A percentile compares a stretch with the other conserved stretches of the same genome.
Conservation (phyloP, 1,284 basidiomycete genomes). For the Cutaneotrichosporon dermatis region DNA sequence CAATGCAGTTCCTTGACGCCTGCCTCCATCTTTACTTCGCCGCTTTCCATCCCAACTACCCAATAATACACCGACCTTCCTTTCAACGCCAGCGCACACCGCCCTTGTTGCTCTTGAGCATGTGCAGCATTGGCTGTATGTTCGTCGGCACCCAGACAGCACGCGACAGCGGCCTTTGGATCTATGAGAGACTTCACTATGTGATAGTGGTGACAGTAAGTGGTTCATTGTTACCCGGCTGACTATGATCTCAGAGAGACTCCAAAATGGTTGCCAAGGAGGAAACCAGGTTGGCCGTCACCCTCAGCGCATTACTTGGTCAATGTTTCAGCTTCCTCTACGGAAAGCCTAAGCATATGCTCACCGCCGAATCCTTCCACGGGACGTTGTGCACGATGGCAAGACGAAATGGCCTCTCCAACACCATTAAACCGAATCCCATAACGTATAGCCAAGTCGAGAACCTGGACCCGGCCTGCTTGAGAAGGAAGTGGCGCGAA, state of each 20-base stretch:
- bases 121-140: conserved; percentile 19
- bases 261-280: conserved; percentile 6
- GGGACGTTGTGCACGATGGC: conserved; percentile 7
- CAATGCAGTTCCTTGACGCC: conserved; percentile 17
- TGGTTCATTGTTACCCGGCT: not conserved
- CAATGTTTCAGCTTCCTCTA: conserved; percentile 15
- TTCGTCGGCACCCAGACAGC: conserved; percentile 16
- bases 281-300: conserved; percentile 1
- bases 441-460: conserved; percentile 3
- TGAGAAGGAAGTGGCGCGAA: conserved; percentile 8
- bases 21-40: conserved; percentile 37
- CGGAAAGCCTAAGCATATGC: conserved; percentile 12
- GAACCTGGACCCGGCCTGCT: not conserved
- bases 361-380: conserved; percentile 14
- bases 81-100: conserved; percentile 27
- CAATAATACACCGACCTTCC: conserved; percentile 36
- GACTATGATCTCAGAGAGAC: conserved; percentile 2
- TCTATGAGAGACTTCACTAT: conserved; percentile 12
- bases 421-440: conserved; percentile 5
- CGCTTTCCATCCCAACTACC: conserved; percentile 39
- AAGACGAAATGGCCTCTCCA: conserved; percentile 9
- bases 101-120: conserved; percentile 32
- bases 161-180: conserved; percentile 12
- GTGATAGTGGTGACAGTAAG: conserved; percentile 8
- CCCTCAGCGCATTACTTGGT: conserved; percentile 9